Conservation (phyloP, 345 rosid genomes). For the Aquilaria malaccensis region DNA sequence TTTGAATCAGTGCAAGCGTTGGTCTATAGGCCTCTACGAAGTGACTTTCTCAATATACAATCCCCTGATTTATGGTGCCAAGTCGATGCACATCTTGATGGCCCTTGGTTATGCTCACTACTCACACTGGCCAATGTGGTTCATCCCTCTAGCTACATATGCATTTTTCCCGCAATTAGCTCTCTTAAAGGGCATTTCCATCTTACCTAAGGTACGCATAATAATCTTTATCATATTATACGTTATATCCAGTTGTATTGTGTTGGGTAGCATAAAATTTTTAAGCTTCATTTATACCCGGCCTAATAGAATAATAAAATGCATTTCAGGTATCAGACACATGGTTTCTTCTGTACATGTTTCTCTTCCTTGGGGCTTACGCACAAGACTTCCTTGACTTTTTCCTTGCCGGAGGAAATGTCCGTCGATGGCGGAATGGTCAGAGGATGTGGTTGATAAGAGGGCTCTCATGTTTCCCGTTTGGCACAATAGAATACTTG, state of each 20-base stretch:
- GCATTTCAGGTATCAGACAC: slow-evolving; percentile 34
- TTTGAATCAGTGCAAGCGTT: slow-evolving; percentile 38
- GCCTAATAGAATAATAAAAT: background rate
- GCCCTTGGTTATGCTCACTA: slow-evolving; percentile 24
- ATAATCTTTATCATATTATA: too few relatives aligned
- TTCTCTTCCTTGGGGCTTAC: slow-evolving; percentile 39
- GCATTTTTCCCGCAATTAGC: slow-evolving; percentile 52
- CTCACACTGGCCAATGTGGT: slow-evolving; percentile 32
- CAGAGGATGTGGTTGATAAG: slow-evolving; percentile 30
- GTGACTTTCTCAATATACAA: slow-evolving; percentile 22
- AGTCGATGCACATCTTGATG: slow-evolving; percentile 23
- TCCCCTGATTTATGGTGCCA: slow-evolving; percentile 31
- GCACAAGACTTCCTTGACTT: slow-evolving; percentile 24
- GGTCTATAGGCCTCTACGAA: slow-evolving; percentile 41
- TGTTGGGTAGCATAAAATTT: too few relatives aligned
- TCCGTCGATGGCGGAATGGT: slow-evolving; percentile 40
- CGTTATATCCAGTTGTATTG: too few relatives aligned
- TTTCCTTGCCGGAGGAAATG: slow-evolving; percentile 16
- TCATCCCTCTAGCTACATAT: slow-evolving; percentile 31
- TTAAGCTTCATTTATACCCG: too few relatives aligned
- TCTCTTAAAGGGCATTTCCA: slow-evolving; percentile 29
- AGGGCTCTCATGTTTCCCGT: slow-evolving; percentile 19
- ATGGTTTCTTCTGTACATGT: slow-evolving; percentile 34
- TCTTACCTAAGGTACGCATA: slow-evolving; percentile 37
- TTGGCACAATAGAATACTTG: slow-evolving; percentile 22